A percentile compares a stretch with the other conserved stretches of the same genome.
These are phyloP conservation scores for Fusarium zealandicum DNA, from an alignment of 2,329 filamentous ascomycete species.

Conservation along the genomic window DNA sequence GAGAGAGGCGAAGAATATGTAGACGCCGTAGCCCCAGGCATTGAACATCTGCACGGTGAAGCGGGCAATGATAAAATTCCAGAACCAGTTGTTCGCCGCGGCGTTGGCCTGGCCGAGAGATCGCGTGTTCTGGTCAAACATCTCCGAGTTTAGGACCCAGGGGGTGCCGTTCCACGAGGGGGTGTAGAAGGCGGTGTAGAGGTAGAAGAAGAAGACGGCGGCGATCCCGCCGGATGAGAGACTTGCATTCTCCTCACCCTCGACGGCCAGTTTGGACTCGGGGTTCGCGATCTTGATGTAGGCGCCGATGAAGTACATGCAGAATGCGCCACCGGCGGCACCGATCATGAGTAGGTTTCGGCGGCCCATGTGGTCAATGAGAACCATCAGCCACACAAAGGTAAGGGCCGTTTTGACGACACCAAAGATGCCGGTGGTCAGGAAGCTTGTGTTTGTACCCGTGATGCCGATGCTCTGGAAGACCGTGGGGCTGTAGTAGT, in stretches of 20 bases:
- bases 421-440: slow-evolving; percentile 78
- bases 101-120: slow-evolving; percentile 76
- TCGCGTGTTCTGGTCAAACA: slow-evolving; percentile 71
- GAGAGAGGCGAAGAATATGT: slow-evolving; percentile 72
- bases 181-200: slow-evolving; percentile 67
- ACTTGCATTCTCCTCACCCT: slow-evolving; percentile 44
- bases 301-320: slow-evolving; percentile 68
- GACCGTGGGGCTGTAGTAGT: slow-evolving; percentile 68
- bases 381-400: slow-evolving; percentile 71
- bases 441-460: slow-evolving; percentile 54
- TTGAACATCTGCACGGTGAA: slow-evolving; percentile 73
- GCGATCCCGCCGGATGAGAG: slow-evolving; percentile 63
- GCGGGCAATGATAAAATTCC: slow-evolving; percentile 72
- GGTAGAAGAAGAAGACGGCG: slow-evolving; percentile 72
- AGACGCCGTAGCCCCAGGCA: slow-evolving; percentile 67
- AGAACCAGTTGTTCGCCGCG: slow-evolving; percentile 75
- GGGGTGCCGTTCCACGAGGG: slow-evolving; percentile 76
- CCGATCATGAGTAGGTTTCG: slow-evolving; percentile 70
- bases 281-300: slow-evolving; percentile 59
- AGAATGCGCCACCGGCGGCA: slow-evolving; percentile 66
- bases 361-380: slow-evolving; percentile 67
- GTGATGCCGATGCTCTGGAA: slow-evolving; percentile 56
- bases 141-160: slow-evolving; percentile 79
- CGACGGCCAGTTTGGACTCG: slow-evolving; percentile 24
- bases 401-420: slow-evolving; percentile 76